Evolutionary conservation across 2,329 filamentous ascomycete species (phyloP).

Genomic region (Tolypocladium tundrense): DNA sequence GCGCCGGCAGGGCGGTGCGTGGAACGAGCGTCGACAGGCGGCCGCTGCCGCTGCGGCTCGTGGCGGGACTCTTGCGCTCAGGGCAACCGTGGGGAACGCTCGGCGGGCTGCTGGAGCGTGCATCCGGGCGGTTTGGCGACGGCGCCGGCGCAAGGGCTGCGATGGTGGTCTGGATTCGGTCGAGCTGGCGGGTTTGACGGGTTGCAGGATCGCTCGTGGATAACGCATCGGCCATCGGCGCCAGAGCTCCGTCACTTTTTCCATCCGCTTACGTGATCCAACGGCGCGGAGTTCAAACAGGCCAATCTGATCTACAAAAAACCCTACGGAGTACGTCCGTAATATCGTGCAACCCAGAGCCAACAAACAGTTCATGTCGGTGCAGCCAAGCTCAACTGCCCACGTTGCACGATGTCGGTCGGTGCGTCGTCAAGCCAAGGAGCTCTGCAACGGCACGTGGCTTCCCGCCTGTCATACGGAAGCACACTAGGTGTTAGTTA

Average conservation of each 20-base stretch:
- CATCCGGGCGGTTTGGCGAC: slow-evolving; percentile 18
- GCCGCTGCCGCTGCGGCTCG: slow-evolving; percentile 6
- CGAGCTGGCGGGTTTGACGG: neutral
- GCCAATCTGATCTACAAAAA: too few species aligned
- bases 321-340: too few species aligned
- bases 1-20: slow-evolving; percentile 10
- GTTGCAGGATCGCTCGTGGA: neutral
- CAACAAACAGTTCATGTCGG: neutral
- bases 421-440: neutral
- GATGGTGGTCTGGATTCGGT: neutral
- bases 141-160: slow-evolving; percentile 6
- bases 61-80: slow-evolving; percentile 14
- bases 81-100: slow-evolving; percentile 14
- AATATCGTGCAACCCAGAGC: too few species aligned
- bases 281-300: neutral
- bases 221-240: neutral
- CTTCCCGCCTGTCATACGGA: neutral
- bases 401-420: neutral
- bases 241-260: neutral
- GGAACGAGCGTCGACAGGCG: slow-evolving; percentile 10
- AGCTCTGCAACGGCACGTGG: neutral
- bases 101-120: slow-evolving; percentile 17
- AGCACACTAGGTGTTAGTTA: too few species aligned
- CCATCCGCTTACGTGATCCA: neutral
- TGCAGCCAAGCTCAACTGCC: neutral